Evolutionary conservation across 306 rosid species (phyloP).

Genomic region (Vigna trinervia): DNA sequence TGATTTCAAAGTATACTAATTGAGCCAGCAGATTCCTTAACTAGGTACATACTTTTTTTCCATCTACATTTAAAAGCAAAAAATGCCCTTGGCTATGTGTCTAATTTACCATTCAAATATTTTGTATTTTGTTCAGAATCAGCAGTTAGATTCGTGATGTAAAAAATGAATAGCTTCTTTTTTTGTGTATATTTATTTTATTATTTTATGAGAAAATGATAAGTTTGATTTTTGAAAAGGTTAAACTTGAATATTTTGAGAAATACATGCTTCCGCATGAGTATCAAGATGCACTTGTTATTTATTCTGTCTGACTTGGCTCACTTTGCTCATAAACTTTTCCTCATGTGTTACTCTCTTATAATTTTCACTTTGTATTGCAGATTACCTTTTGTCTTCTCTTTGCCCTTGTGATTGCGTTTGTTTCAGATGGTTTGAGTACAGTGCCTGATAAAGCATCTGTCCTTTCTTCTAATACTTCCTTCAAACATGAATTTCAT

Average conservation of each 20-base stretch:
- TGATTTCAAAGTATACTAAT: not conserved
- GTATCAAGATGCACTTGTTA: conserved; percentile 14
- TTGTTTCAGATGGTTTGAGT: conserved; percentile 88
- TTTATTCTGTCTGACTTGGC: not conserved
- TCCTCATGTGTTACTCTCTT: conserved; percentile 27
- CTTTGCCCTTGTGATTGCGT: conserved; percentile 80
- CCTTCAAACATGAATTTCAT: conserved; percentile 86
- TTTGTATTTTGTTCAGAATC: conserved; percentile 5
- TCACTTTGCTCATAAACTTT: not conserved
- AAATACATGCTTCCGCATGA: not conserved
- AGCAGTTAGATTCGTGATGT: not conserved
- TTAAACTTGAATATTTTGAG: not conserved
- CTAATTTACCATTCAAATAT: not conserved
- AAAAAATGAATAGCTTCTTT: not conserved
- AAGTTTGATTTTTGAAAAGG: conserved; percentile 10
- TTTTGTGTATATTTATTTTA: not conserved
- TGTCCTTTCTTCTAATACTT: conserved; percentile 68
- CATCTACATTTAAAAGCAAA: not conserved
- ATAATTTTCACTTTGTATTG: conserved; percentile 48
- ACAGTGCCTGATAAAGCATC: conserved; percentile 89
- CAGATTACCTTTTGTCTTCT: conserved; percentile 93
- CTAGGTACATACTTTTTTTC: not conserved
- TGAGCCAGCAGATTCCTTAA: not conserved
- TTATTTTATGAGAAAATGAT: not conserved
- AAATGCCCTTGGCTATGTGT: not conserved